phyloP scores from a whole-genome alignment of 2,329 filamentous ascomycete species.

The Epicoccum sorghinum region DNA sequence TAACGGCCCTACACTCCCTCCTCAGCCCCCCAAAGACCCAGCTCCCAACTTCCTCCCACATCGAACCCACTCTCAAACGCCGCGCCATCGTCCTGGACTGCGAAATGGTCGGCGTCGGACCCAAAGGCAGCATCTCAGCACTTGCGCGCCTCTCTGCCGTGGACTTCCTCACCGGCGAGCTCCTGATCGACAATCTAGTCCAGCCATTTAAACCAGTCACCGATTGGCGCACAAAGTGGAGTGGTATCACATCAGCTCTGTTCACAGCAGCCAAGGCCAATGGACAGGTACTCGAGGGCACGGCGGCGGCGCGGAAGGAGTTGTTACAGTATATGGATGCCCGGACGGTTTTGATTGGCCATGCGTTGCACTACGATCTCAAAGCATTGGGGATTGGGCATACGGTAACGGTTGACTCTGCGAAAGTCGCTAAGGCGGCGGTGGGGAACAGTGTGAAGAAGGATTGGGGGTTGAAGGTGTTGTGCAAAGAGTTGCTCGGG shows the following conservation, averaged over 20 bases:
- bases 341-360: slow-evolving; percentile 57
- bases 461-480: slow-evolving; percentile 2
- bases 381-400: slow-evolving; percentile 53
- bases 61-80: neutral
- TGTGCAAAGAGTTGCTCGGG: slow-evolving; percentile 5
- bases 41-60: too few relatives aligned
- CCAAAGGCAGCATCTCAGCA: slow-evolving; percentile 18
- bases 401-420: slow-evolving; percentile 53
- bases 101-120: slow-evolving; percentile 13
- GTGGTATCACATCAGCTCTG: too few relatives aligned
- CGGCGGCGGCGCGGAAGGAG: slow-evolving; percentile 51
- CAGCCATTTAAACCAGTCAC: slow-evolving; percentile 50
- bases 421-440: slow-evolving; percentile 49
- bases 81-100: slow-evolving; percentile 8
- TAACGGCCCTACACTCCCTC: too few relatives aligned
- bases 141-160: slow-evolving; percentile 50
- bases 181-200: slow-evolving; percentile 54
- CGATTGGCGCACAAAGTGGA: slow-evolving; percentile 49
- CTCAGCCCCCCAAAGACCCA: too few relatives aligned
- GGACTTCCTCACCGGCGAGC: slow-evolving; percentile 56
- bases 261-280: too few relatives aligned
- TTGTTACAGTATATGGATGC: slow-evolving; percentile 53
- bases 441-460: slow-evolving; percentile 24
- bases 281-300: too few relatives aligned
- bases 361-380: slow-evolving; percentile 55